Evolutionary conservation across 2,329 filamentous ascomycete genomes (phyloP), one percentile per base, ranked within the genome.

Genomic region (Xylaria arbuscula): DNA sequence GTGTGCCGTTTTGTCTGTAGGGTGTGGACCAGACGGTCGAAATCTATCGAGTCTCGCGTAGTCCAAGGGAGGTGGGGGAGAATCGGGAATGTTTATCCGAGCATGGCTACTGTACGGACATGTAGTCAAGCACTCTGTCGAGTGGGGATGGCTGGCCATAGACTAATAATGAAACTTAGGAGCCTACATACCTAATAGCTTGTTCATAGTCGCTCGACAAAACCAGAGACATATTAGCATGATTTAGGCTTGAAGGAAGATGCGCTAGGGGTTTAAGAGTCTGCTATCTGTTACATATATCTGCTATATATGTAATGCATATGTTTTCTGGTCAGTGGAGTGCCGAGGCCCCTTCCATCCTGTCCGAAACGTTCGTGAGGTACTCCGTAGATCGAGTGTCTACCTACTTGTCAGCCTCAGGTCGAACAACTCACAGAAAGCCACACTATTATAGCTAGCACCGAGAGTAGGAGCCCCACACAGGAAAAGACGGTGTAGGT

Each of bases 401-500:
- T 48, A 45, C 22, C 17, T 48, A 45, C 22, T 36, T 51, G 42
- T 55, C 34, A 42, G 32, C 19, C 47, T 34, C 40, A 38, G 42
- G 61, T 3, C 36, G 56, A 55, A 42, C 22, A 40, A 62, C 60
- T 62, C 36, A 13, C 45, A 8, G 40, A 11, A 53, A 48, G 7
- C 28, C 15, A 32, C 24, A 7, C 24, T 28, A 32, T 6, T 53
- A 13, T 32, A 28, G 62, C 47, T 57, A 47, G 34, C 28, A 58
- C 40, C 9, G 22, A 32, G 22, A 45, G n/a, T 13, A 34, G 55
- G 36, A 48, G 64, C 55, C 64, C 67, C 64, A 66, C 67, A 65
- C 24, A 54, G 53, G 47, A 70, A 70, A 70, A 70, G 68, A 70
- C 68, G 68, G 68, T 70, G 68, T 68, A 54, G 62, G 38, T 7